These are phyloP conservation scores for Graphilbum ipis-grandicollis DNA, from an alignment of 2,329 filamentous ascomycete genomes.

Conservation along the genomic window DNA sequence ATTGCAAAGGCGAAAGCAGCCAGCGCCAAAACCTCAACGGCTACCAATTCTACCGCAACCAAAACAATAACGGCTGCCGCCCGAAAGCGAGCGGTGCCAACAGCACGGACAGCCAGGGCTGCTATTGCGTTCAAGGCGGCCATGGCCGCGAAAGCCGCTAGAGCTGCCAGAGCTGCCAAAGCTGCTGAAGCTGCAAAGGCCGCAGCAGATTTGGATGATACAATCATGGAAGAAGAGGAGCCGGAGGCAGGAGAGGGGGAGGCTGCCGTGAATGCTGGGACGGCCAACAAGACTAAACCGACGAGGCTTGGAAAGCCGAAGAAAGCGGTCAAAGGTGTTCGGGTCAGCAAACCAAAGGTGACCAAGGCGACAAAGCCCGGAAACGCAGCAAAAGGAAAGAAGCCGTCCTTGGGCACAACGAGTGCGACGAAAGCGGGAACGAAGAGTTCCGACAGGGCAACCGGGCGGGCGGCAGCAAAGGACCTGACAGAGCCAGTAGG, in stretches of 20 bases:
- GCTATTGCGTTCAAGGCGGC: background rate
- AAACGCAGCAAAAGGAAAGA: background rate
- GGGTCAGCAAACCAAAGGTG: slow-evolving; percentile 9
- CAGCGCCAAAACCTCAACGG: background rate
- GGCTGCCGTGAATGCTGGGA: too few species aligned
- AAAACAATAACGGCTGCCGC: slow-evolving; percentile 2
- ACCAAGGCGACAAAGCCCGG: background rate
- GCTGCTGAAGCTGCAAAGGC: slow-evolving; percentile 19
- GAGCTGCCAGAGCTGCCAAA: slow-evolving; percentile 22
- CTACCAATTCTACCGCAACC: background rate
- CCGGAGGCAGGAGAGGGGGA: too few species aligned
- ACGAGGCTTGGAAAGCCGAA: slow-evolving; percentile 18
- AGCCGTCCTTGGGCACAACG: too few species aligned
- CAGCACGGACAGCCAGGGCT: background rate
- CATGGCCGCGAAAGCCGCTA: background rate
- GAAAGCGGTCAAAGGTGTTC: background rate
- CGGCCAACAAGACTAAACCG: slow-evolving; percentile 19
- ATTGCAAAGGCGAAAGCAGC: background rate
- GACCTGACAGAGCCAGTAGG: background rate
- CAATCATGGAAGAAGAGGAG: background rate
- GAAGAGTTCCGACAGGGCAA: slow-evolving; percentile 12
- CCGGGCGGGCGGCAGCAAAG: slow-evolving; percentile 4
- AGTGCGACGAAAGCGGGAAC: too few species aligned
- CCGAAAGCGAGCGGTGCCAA: slow-evolving; percentile 13
- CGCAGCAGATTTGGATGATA: background rate